Base-by-base conservation (phyloP, 169 alveolate species). In the Babesia caballi region DNA sequence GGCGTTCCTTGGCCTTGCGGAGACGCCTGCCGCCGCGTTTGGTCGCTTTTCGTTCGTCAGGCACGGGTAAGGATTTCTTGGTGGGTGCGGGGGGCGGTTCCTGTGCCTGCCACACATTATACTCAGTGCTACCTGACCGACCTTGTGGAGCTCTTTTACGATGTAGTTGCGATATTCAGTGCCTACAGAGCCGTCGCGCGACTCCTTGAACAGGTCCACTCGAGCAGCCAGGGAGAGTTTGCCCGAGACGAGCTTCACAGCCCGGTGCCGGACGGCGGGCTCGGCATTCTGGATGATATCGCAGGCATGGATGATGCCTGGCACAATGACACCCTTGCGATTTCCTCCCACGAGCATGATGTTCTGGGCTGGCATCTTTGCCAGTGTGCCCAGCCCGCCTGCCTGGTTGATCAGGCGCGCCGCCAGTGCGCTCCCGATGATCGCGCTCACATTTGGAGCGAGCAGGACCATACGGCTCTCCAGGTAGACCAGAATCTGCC, bases 381-480 rank as follows among this genome's bases (percentile, higher is more conserved):
- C 98, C 57, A 96, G 86, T 70, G 90, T 94, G 41, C 85, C 83
- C 35, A 97, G 90, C 21, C 98, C 92, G 44, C 99, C 99, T 23
- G 98, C 97, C 51, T 92, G 95, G 40, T 98, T 92, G 77, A 96
- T 93, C n/a, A 97, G 90, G 63, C 98, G 91, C 12, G 99, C 99
- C 25, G 98, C 96, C 52, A 97, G 93, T 14, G 95, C 95, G 66
- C 97, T 97, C 36, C 99, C 99, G 41, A 97, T 90, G 40, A 97
- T 85, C 52, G 97, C 94, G 23, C 98, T 84, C 30, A 96, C 90
- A 84, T 97, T 97, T 19, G 99, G 99, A 27, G 99, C 98, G 27
- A 97, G 92, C 33, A 91, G 90, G 47, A 83, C 85, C 98, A 96
- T 96, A 70, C 97, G 94, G 54, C 91, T 85, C 85, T 91, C 96